Base-by-base conservation (phyloP, 306 rosid genomes). In the Prunus fruticosa region DNA sequence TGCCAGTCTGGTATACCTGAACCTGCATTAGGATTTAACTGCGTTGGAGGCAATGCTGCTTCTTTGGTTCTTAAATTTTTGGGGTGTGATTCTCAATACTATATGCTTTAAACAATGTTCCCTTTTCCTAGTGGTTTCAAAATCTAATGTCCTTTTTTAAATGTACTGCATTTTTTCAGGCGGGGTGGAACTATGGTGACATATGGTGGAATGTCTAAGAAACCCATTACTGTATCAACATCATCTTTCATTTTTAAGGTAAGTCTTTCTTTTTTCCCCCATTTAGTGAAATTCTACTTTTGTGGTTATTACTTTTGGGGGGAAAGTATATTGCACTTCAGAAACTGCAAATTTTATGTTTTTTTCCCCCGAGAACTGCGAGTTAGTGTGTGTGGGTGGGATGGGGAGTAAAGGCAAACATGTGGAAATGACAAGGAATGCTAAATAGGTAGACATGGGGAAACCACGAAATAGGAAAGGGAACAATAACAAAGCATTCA, bases 161-260 rank as follows among this genome's bases (percentile, higher is more conserved):
- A 76, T 51, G 57, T 49, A 72, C 69, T 28, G 27, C 20, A 50
- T 78, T 62, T 73, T 45, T 76, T 77, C 67, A 94, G 98, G 54
- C 91, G 75, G 15, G 95, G 93, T 53, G 97, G 96, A 82, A 88
- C 90, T 2, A 89, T 94, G 98, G 95, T 94, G 74, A 94, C 98
- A 19, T 94, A 94, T 67, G 98, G 98, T 75, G 98, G 98, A 78
- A 94, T 94, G 98, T 94, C 98, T 73, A 92, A 86, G 84, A 94
- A 83, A 68, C 98, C 98, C 22, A 65, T 94, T 70, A 86, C 87
- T 10, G 91, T 83, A 68, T 84, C 98, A 68, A 94, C 98, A 45
- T 89, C 97, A 68, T 86, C 95, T 81, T 91, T 92, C 83, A 94
- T 94, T 79, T 94, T 94, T 78, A 94, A 94, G 96, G 98, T 89